Conservation (phyloP, 805 yeast species). For the Pichia californica region DNA sequence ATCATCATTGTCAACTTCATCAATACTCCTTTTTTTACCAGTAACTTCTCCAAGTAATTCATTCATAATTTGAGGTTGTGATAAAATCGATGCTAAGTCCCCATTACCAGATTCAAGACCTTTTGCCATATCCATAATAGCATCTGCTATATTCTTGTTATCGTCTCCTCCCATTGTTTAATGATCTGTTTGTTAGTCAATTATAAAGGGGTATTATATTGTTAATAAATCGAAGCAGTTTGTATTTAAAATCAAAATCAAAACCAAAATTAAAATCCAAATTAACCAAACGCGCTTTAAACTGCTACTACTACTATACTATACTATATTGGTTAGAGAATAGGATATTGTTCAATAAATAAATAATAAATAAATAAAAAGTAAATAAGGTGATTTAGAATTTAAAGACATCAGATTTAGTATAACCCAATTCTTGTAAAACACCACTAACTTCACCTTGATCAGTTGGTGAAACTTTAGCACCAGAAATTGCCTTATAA, state of each 20-base stretch:
- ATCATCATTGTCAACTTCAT: neutral
- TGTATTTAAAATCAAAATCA: no score
- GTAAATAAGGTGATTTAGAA: slow-evolving; percentile 38
- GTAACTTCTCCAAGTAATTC: neutral
- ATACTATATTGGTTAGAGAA: no score
- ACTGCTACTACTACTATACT: no score
- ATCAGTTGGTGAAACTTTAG: slow-evolving; percentile 76
- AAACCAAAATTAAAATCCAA: no score
- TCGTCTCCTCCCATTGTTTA: neutral
- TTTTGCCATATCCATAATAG: neutral
- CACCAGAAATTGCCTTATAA: slow-evolving; percentile 82
- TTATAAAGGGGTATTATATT: no score
- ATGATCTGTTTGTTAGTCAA: no score
- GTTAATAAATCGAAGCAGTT: no score
- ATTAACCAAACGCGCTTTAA: no score
- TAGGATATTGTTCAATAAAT: slow-evolving; percentile 1
- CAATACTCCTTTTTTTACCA: neutral
- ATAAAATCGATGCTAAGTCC: neutral
- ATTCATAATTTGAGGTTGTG: neutral
- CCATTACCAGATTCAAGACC: neutral
- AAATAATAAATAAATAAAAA: neutral
- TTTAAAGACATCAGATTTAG: slow-evolving; percentile 83
- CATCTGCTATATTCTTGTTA: neutral
- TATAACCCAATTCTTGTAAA: slow-evolving; percentile 81
- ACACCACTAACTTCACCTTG: slow-evolving; percentile 94